Percentiles rank a stretch among this genome's conserved stretches.
phyloP scores from a whole-genome alignment of 352 stramenopile genomes.

The Globisporangium polare region DNA sequence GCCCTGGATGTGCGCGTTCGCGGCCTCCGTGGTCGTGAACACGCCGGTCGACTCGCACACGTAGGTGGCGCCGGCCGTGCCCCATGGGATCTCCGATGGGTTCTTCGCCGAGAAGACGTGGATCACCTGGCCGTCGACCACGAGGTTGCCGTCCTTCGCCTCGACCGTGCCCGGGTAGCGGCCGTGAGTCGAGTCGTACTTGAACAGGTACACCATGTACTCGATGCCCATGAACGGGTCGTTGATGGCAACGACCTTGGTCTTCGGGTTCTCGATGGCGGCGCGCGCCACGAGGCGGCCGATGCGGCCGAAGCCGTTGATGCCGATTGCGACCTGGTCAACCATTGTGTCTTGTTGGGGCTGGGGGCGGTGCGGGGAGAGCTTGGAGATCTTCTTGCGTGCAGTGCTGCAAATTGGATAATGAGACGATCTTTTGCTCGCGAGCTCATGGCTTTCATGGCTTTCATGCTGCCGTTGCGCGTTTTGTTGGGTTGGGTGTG shows the following conservation, averaged over 20 bases:
- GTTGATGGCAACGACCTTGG: constrained; percentile 50
- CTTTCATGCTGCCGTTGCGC: constrained; percentile 1
- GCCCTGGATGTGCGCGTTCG: constrained; percentile 81
- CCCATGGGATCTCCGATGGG: constrained; percentile 77
- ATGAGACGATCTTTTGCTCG: constrained; percentile 12
- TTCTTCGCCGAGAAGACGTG: constrained; percentile 37
- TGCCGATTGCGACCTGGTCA: constrained; percentile 40
- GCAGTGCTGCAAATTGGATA: constrained; percentile 31
- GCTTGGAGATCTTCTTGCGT: constrained; percentile 15
- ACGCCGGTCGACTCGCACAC: constrained; percentile 96
- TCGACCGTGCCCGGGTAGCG: constrained; percentile 87
- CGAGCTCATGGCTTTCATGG: background rate
- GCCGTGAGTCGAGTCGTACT: constrained; percentile 97
- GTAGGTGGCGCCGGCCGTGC: constrained; percentile 85
- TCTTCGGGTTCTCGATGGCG: constrained; percentile 50
- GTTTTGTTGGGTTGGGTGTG: constrained; percentile 1
- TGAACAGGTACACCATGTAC: constrained; percentile 92
- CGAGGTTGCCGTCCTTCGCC: constrained; percentile 76
- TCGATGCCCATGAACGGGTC: constrained; percentile 59
- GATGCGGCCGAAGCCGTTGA: constrained; percentile 60
- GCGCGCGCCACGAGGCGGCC: constrained; percentile 43
- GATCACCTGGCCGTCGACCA: constrained; percentile 45
- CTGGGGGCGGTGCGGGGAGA: background rate
- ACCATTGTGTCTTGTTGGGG: constrained; percentile 17
- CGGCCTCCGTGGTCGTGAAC: constrained; percentile 90